Evolutionary conservation across 768 basidiomycete genomes (phyloP).

Genomic region (Boletus fagicola): DNA sequence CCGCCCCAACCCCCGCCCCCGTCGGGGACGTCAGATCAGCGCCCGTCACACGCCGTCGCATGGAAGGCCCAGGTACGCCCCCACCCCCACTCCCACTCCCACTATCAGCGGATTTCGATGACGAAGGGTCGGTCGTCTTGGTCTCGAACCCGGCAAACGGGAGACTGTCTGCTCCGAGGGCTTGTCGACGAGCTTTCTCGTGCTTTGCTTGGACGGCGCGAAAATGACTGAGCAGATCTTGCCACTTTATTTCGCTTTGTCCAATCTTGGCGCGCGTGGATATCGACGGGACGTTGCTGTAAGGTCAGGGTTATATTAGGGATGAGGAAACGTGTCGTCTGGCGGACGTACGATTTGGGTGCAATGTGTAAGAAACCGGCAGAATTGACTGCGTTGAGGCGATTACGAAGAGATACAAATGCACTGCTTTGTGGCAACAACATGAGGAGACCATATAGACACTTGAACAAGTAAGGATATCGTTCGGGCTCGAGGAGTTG

Average conservation of each 20-base stretch:
- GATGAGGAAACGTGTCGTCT: background rate
- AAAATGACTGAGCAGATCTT: conserved; percentile 90
- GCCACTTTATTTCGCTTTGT: conserved; percentile 96
- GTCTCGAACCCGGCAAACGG: conserved; percentile 47
- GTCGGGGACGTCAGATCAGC: conserved; percentile 36
- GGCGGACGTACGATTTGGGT: conserved; percentile 67
- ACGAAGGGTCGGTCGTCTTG: conserved; percentile 24
- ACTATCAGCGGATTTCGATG: conserved; percentile 9
- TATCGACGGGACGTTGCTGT: conserved; percentile 33
- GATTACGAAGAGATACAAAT: conserved; percentile 90
- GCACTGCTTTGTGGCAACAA: conserved; percentile 95
- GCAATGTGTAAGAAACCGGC: conserved; percentile 91
- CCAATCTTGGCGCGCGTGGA: conserved; percentile 72
- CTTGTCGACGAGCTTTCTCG: conserved; percentile 84
- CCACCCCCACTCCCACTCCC: background rate
- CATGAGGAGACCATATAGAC: conserved; percentile 96
- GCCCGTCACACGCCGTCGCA: conserved; percentile 65
- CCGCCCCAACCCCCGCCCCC: background rate
- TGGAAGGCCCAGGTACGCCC: conserved; percentile 38
- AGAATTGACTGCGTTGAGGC: conserved; percentile 92
- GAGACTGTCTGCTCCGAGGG: conserved; percentile 61
- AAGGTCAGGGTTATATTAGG: conserved; percentile 22
- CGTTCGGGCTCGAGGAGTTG: conserved; percentile 96
- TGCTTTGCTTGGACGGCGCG: conserved; percentile 85
- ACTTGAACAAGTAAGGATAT: conserved; percentile 96